Conservation (phyloP, 129 eudicot genomes). For the Ambrosia artemisiifolia region DNA sequence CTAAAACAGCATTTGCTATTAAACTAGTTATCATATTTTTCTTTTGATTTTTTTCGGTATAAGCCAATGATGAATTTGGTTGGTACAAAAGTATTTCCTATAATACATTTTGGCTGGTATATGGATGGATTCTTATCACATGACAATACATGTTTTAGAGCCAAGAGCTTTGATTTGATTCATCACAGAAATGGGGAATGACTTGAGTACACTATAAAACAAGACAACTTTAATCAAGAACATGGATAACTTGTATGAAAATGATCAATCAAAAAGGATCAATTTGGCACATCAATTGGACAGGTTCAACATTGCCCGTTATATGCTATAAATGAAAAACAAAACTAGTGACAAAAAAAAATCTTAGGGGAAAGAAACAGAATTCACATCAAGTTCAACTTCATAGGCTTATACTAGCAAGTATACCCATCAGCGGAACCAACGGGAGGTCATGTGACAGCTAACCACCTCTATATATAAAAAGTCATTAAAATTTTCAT, state of each 20-base stretch:
- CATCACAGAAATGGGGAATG: constrained; percentile 34
- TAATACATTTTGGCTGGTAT: not conserved
- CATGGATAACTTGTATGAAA: constrained; percentile 16
- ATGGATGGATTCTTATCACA: constrained; percentile 30
- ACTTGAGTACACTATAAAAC: constrained; percentile 20
- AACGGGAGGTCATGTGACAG: too few species aligned
- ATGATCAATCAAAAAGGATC: constrained; percentile 29
- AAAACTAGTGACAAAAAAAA: not conserved
- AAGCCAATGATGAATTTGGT: not conserved
- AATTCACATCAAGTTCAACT: not conserved
- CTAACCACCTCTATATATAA: not conserved
- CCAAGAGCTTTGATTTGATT: constrained; percentile 34
- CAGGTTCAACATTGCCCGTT: constrained; percentile 24
- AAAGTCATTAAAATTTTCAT: not conserved
- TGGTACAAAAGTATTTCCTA: not conserved
- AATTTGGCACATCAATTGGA: constrained; percentile 27
- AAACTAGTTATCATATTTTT: not conserved
- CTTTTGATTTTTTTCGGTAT: not conserved
- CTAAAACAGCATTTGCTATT: too few species aligned
- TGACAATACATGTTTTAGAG: constrained; percentile 25
- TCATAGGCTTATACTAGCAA: not conserved
- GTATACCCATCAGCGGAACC: too few species aligned
- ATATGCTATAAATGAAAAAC: constrained; percentile 23
- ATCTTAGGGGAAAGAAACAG: not conserved
- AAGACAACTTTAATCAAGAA: constrained; percentile 14